These are phyloP conservation scores for Diplodia seriata DNA, from an alignment of 2,329 filamentous ascomycete species.

Conservation along the genomic window DNA sequence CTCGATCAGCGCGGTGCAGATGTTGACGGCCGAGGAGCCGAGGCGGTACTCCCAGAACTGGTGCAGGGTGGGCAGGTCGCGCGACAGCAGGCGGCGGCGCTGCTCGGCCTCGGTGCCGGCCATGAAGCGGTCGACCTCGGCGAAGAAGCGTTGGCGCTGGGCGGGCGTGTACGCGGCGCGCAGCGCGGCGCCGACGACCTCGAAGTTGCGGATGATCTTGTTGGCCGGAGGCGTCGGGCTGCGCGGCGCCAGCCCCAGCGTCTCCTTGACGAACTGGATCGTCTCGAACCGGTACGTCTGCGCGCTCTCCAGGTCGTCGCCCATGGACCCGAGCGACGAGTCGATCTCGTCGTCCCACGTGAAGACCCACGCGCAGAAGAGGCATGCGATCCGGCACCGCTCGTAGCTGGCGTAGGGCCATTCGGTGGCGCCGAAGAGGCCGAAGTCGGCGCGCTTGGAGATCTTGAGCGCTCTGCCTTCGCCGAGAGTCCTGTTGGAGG, in stretches of 20 bases:
- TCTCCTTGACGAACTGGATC: constrained; percentile 21
- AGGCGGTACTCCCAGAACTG: constrained; percentile 27
- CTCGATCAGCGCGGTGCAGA: constrained; percentile 18
- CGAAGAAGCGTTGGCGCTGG: constrained; percentile 11
- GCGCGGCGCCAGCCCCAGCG: constrained; percentile 4
- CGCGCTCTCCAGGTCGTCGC: constrained; percentile 22
- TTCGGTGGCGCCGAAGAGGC: constrained; percentile 22
- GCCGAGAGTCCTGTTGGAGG: constrained; percentile 10
- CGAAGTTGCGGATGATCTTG: constrained; percentile 29
- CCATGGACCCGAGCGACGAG: constrained; percentile 19
- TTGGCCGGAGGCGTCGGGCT: constrained; percentile 2
- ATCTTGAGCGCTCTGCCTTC: constrained; percentile 8
- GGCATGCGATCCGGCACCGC: constrained; percentile 17
- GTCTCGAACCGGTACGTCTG: constrained; percentile 25
- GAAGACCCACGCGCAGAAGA: constrained; percentile 27
- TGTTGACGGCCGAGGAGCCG: constrained; percentile 14
- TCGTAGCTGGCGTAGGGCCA: constrained; percentile 26
- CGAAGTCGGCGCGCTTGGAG: constrained; percentile 25
- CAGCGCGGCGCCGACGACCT: constrained; percentile 10
- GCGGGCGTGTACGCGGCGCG: not conserved
- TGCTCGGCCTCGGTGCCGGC: constrained; percentile 22
- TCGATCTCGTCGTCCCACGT: constrained; percentile 28
- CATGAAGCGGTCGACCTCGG: constrained; percentile 22
- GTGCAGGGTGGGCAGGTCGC: constrained; percentile 4
- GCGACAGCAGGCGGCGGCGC: constrained; percentile 5